Evolutionary conservation across 129 eudicot genomes (phyloP).

Genomic region (Flaveria brownii): DNA sequence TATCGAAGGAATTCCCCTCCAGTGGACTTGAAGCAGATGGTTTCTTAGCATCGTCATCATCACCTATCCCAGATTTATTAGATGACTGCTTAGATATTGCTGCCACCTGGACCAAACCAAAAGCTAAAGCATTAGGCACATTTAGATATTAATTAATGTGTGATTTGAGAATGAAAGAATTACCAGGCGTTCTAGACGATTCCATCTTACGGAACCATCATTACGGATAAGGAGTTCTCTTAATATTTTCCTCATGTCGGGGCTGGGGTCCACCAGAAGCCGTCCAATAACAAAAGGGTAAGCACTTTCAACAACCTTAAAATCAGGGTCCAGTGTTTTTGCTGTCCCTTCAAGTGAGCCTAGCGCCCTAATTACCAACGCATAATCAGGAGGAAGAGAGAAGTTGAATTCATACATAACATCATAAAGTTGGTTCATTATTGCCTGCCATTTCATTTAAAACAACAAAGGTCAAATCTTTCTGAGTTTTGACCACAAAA

Average conservation of each 20-base stretch:
- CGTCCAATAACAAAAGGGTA: slow-evolving; percentile 94
- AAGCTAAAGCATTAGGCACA: neutral
- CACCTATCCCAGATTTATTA: slow-evolving; percentile 40
- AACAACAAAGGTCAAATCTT: slow-evolving; percentile 16
- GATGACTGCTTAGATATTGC: slow-evolving; percentile 79
- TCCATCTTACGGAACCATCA: slow-evolving; percentile 97
- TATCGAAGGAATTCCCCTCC: slow-evolving; percentile 74
- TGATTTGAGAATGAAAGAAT: neutral
- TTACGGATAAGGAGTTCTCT: slow-evolving; percentile 86
- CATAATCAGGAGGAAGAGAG: slow-evolving; percentile 97
- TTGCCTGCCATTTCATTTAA: slow-evolving; percentile 54
- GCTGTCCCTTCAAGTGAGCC: slow-evolving; percentile 99
- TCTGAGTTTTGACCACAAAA: neutral
- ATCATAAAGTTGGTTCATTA: slow-evolving; percentile 89
- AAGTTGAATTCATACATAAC: slow-evolving; percentile 95
- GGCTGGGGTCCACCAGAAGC: slow-evolving; percentile 87
- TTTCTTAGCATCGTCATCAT: slow-evolving; percentile 30
- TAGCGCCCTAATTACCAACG: slow-evolving; percentile 88
- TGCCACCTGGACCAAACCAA: slow-evolving; percentile 53
- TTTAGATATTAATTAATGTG: neutral
- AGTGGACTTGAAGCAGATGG: slow-evolving; percentile 44
- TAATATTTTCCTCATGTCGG: slow-evolving; percentile 92
- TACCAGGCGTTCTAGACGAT: slow-evolving; percentile 92
- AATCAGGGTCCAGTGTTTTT: slow-evolving; percentile 87
- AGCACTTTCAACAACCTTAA: slow-evolving; percentile 96